A percentile compares a stretch with the other conserved stretches of the same genome.
phyloP scores from a whole-genome alignment of 306 rosid species.

The Alnus glutinosa region DNA sequence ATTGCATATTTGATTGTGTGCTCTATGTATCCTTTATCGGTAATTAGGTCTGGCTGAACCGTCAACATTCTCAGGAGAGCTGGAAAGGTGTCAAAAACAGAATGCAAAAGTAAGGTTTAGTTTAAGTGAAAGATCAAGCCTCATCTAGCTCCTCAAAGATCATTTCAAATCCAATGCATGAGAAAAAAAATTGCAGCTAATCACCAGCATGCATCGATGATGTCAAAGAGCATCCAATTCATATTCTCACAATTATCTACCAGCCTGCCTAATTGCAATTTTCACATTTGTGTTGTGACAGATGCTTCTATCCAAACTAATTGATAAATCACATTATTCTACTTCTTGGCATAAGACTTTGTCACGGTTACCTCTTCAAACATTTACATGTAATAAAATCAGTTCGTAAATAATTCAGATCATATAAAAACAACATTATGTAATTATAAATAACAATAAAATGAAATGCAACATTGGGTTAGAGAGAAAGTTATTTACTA shows the following conservation, averaged over 20 bases:
- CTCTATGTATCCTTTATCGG: slow-evolving; percentile 77
- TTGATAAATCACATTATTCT: not conserved
- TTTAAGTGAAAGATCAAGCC: not conserved
- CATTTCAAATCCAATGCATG: not conserved
- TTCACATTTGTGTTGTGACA: not conserved
- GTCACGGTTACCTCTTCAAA: not conserved
- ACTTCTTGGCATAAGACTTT: not conserved
- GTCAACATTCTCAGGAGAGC: slow-evolving; percentile 83
- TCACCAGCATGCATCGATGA: not conserved
- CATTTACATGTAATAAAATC: not conserved
- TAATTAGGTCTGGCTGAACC: slow-evolving; percentile 65
- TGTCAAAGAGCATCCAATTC: not conserved
- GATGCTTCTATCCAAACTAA: slow-evolving; percentile 1
- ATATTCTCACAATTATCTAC: not conserved
- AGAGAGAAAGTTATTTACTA: not conserved
- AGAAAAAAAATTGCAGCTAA: not conserved
- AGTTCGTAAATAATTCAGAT: not conserved
- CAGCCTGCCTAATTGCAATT: not conserved
- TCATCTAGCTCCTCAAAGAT: not conserved
- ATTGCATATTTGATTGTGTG: slow-evolving; percentile 75
- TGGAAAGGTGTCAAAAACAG: slow-evolving; percentile 39
- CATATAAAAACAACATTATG: not conserved
- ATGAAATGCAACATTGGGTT: not conserved
- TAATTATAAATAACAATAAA: not conserved
- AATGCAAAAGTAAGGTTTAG: slow-evolving; percentile 18